phyloP scores from a whole-genome alignment of 2,329 filamentous ascomycete genomes.

The Fusarium brachygibbosum region DNA sequence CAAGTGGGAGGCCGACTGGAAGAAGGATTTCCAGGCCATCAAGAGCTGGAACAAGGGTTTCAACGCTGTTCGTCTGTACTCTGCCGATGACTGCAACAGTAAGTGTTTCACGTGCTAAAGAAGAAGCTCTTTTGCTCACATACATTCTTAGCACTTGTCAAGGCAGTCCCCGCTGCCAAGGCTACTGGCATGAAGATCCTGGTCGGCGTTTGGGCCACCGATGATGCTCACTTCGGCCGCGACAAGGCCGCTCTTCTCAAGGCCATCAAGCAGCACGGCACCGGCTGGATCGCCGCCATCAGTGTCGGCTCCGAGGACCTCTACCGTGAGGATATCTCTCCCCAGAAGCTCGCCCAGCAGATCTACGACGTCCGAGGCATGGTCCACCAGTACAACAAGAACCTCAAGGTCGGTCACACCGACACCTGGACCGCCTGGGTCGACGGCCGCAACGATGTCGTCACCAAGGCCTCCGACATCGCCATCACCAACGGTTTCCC shows the following conservation, averaged over 20 bases:
- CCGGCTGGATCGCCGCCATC: slow-evolving; percentile 44
- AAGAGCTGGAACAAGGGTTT: slow-evolving; percentile 47
- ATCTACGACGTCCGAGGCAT: slow-evolving; percentile 48
- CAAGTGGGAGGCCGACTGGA: slow-evolving; percentile 46
- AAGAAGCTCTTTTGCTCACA: not conserved
- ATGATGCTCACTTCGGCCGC: slow-evolving; percentile 43
- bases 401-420: slow-evolving; percentile 45
- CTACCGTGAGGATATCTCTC: slow-evolving; percentile 44
- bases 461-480: slow-evolving; percentile 44
- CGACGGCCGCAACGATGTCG: slow-evolving; percentile 44
- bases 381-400: slow-evolving; percentile 45
- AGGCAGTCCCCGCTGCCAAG: slow-evolving; percentile 46
- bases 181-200: slow-evolving; percentile 44
- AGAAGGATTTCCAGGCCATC: slow-evolving; percentile 46
- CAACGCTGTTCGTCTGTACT: slow-evolving; percentile 45
- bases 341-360: slow-evolving; percentile 43
- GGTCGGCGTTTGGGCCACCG: slow-evolving; percentile 44
- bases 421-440: slow-evolving; percentile 48
- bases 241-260: slow-evolving; percentile 46
- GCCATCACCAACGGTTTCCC: slow-evolving; percentile 47
- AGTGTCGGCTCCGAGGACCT: slow-evolving; percentile 45
- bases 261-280: slow-evolving; percentile 46
- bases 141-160: slow-evolving; percentile 32
- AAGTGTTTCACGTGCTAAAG: not conserved
- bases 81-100: slow-evolving; percentile 44